phyloP scores from a whole-genome alignment of 2,329 filamentous ascomycete species.

The Domatiomyces catenatus region DNA sequence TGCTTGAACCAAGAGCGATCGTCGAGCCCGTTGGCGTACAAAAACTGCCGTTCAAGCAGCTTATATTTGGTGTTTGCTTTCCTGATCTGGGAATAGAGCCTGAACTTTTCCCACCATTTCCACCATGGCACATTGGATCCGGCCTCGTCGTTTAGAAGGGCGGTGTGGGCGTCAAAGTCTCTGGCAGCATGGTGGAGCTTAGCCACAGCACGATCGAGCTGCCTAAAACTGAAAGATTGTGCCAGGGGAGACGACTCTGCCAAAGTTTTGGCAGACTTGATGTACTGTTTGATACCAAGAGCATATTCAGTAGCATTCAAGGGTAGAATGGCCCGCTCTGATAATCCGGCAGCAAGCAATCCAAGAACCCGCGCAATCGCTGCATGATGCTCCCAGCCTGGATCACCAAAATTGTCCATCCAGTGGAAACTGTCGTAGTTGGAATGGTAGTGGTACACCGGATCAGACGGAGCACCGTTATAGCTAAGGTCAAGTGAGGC shows the following conservation, averaged over 20 bases:
- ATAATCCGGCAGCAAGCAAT: conserved; percentile 45
- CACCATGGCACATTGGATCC: conserved; percentile 54
- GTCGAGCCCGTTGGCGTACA: conserved; percentile 63
- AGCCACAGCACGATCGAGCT: conserved; percentile 35
- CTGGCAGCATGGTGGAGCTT: conserved; percentile 34
- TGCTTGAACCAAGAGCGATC: conserved; percentile 81
- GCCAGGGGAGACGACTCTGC: conserved; percentile 6
- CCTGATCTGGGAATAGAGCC: conserved; percentile 47
- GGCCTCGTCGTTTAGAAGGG: conserved; percentile 27
- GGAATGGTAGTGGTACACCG: conserved; percentile 59
- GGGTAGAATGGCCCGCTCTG: conserved; percentile 46
- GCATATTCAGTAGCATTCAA: conserved; percentile 53
- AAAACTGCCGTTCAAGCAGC: conserved; percentile 62
- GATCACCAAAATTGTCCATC: conserved; percentile 67
- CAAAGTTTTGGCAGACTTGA: conserved; percentile 21
- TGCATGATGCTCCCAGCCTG: conserved; percentile 42
- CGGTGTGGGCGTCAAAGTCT: conserved; percentile 37
- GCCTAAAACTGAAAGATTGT: conserved; percentile 10
- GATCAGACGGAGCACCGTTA: conserved; percentile 25
- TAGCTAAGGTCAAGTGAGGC: conserved; percentile 52
- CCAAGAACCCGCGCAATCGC: conserved; percentile 52
- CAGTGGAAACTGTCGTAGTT: conserved; percentile 76
- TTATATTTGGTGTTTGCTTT: conserved; percentile 70
- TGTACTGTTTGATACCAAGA: conserved; percentile 34
- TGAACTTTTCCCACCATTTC: conserved; percentile 54